Base-by-base conservation (phyloP, 768 basidiomycete genomes). In the Mycena latifolia region DNA sequence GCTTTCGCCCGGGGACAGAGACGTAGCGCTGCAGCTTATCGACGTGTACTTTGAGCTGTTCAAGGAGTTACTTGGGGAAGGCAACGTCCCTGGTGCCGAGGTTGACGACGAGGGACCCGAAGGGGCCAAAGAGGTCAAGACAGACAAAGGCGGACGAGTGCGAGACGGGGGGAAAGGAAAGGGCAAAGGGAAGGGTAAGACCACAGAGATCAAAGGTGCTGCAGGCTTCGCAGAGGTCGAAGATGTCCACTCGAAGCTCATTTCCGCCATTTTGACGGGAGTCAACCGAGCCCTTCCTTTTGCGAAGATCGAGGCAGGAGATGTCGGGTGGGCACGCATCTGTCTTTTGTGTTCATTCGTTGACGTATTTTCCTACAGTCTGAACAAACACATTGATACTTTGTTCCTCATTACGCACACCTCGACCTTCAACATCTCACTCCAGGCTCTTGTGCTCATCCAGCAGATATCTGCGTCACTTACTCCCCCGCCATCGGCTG, bases 31-130 rank as follows among this genome's bases (percentile, higher is more conserved):
- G 50, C 85, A 88, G 65, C 82, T 98, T 65, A 89, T 98, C 22
- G 92, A 95, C 55, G 85, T 96, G 5, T 98, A 99, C 79, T 99
- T 99, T 73, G 92, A 96, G 80, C 85, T 98, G 74, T 99, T 99
- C 82, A 85, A 90, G 72, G 94, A 94, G 71, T 80, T 98, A 12
- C 84, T 99, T 3, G 92, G 93, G 0, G 89, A 92, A 70, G 81
- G 80, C 15, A 77, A 78, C 27, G 65, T 72, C 6, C 52, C 65
- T 5, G 76, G 76, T 41, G 72, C 66, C 0, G 72, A 61, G 0
- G 82, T 82, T 25, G 77, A 77, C 20, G 73, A 73, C 25, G 74
- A 53, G 0, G 77, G 70, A 20, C 73, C 75, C 5, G 83, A 82
- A 7, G 73, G 71, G 27, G 75, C 71, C 20, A 74, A 69, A 37